phyloP scores from a whole-genome alignment of 192 early-diverging fungal genomes.

The Umbelopsis isabellina region DNA sequence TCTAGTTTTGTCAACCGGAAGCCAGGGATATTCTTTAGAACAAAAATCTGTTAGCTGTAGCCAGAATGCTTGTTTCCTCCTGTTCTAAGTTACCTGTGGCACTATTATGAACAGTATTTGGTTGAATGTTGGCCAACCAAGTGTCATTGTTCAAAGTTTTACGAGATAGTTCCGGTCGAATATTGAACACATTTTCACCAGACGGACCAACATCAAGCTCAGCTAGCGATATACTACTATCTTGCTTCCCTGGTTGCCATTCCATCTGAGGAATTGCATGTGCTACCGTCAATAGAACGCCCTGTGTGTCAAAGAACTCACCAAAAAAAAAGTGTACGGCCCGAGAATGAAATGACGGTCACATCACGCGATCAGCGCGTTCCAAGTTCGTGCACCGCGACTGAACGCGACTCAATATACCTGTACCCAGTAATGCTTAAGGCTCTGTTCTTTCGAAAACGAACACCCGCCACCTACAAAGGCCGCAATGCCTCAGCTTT shows the following conservation, averaged over 20 bases:
- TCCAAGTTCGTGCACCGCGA: not conserved
- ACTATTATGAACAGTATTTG: not conserved
- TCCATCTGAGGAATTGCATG: not conserved
- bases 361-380: slow-evolving; percentile 13
- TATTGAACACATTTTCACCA: not conserved
- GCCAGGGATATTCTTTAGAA: not conserved
- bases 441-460: not conserved
- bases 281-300: not conserved
- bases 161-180: slow-evolving; percentile 9
- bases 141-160: not conserved
- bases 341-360: not conserved
- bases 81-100: not conserved
- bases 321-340: not conserved
- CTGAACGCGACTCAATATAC: not conserved
- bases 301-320: not conserved
- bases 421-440: not conserved
- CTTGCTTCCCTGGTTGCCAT: not conserved
- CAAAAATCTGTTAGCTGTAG: not conserved
- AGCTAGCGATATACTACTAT: not conserved
- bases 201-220: not conserved
- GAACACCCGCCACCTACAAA: slow-evolving; percentile 1
- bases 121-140: not conserved
- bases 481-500: not conserved
- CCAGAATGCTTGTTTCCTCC: not conserved
- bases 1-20: slow-evolving; percentile 4